A percentile compares a stretch with the other conserved stretches of the same genome.
Evolutionary conservation across 2,329 filamentous ascomycete species (phyloP).

Genomic region (Fusarium stilboides): DNA sequence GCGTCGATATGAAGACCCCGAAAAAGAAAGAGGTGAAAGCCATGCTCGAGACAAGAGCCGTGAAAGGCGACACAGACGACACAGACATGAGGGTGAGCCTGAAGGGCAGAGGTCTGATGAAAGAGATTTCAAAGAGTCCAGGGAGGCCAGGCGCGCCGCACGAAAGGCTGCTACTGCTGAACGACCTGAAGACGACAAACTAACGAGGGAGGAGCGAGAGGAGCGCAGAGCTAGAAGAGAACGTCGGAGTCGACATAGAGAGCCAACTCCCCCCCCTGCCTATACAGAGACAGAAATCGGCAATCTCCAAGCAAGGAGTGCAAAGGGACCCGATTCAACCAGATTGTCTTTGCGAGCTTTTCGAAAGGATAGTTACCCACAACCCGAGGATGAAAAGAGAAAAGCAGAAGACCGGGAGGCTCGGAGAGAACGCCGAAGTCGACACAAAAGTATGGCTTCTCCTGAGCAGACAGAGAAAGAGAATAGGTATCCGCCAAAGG

Average conservation of each 20-base stretch:
- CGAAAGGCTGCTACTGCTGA: constrained; percentile 9
- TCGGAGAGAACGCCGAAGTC: constrained; percentile 18
- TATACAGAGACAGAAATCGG: no score
- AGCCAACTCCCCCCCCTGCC: no score
- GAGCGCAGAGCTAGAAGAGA: constrained; percentile 19
- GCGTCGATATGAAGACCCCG: constrained; percentile 21
- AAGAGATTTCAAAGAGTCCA: neutral
- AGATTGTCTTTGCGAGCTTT: no score
- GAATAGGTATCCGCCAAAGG: constrained; percentile 1
- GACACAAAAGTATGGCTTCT: constrained; percentile 29
- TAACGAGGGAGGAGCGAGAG: constrained; percentile 4
- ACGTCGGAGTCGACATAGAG: constrained; percentile 17
- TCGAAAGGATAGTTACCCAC: no score
- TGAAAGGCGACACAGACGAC: constrained; percentile 20
- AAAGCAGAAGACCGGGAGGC: constrained; percentile 11
- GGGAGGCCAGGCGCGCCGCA: constrained; percentile 29
- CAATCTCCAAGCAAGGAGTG: no score
- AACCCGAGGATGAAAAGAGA: no score
- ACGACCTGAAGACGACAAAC: constrained; percentile 16
- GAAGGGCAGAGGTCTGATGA: constrained; percentile 9
- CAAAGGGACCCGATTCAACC: no score
- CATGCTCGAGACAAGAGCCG: constrained; percentile 26
- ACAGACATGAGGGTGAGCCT: constrained; percentile 27
- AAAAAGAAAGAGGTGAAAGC: constrained; percentile 17
- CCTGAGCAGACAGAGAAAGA: constrained; percentile 4